Conservation (phyloP, 1,284 basidiomycete genomes). For the Ustilago bromivora region DNA sequence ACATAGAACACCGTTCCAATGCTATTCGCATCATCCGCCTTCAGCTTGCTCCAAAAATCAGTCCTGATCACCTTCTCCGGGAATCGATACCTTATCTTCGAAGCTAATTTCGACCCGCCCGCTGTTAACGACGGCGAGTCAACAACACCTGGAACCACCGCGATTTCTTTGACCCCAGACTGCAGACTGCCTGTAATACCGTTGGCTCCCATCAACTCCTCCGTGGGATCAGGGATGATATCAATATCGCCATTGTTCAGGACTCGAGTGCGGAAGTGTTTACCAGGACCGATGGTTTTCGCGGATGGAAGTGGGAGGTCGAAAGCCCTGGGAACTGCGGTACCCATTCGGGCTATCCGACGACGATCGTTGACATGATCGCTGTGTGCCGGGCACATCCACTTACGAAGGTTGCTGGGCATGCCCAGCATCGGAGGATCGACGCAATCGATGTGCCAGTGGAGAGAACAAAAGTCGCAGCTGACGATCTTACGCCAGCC, state of each 20-base stretch:
- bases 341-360: slow-evolving; percentile 51
- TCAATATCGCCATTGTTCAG: slow-evolving; percentile 92
- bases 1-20: slow-evolving; percentile 49
- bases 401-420: slow-evolving; percentile 88
- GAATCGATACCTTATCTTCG: slow-evolving; percentile 82
- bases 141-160: slow-evolving; percentile 61
- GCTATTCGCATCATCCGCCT: slow-evolving; percentile 31
- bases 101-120: slow-evolving; percentile 71
- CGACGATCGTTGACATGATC: slow-evolving; percentile 76
- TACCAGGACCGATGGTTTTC: slow-evolving; percentile 75
- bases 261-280: slow-evolving; percentile 75
- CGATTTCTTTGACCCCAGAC: slow-evolving; percentile 69
- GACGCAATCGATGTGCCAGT: slow-evolving; percentile 97
- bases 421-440: slow-evolving; percentile 87
- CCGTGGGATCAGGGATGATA: slow-evolving; percentile 76
- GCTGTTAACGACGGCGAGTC: slow-evolving; percentile 26
- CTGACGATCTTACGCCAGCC: slow-evolving; percentile 78
- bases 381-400: slow-evolving; percentile 98
- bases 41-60: slow-evolving; percentile 83
- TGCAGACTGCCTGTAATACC: slow-evolving; percentile 32
- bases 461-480: slow-evolving; percentile 93
- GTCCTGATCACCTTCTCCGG: slow-evolving; percentile 90
- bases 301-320: slow-evolving; percentile 47
- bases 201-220: slow-evolving; percentile 62
- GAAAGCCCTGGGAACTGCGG: slow-evolving; percentile 41